phyloP scores from a whole-genome alignment of 495 filamentous ascomycete species.

The Neurospora sublineolata region DNA sequence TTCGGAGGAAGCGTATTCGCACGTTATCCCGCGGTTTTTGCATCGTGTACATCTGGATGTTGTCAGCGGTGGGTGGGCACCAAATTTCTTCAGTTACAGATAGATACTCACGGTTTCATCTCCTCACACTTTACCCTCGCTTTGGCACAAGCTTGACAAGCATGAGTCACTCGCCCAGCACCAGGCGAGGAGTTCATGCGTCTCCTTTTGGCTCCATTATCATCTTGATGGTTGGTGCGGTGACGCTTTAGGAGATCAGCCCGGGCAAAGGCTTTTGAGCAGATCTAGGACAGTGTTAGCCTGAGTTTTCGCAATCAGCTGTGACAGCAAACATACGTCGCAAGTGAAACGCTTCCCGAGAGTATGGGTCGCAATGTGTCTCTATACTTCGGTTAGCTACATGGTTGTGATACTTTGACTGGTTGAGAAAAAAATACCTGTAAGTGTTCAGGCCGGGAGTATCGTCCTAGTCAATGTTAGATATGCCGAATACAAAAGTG shows the following conservation, averaged over 20 bases:
- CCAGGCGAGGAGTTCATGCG: constrained; percentile 32
- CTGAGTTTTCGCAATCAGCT: neutral
- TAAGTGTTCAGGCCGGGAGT: constrained; percentile 45
- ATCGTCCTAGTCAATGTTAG: constrained; percentile 19
- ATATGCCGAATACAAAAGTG: neutral
- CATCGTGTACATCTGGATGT: constrained; percentile 33
- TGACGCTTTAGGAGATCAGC: constrained; percentile 46
- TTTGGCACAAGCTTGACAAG: constrained; percentile 41
- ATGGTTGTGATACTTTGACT: neutral
- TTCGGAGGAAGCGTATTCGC: constrained; percentile 34
- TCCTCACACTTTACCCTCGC: constrained; percentile 47
- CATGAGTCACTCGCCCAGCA: constrained; percentile 43
- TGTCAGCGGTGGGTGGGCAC: neutral
- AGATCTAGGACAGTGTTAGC: constrained; percentile 26
- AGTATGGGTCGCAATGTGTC: constrained; percentile 47
- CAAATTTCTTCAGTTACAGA: neutral
- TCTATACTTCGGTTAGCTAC: constrained; percentile 12
- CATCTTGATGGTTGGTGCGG: constrained; percentile 38
- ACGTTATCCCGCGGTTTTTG: constrained; percentile 32
- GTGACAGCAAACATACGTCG: constrained; percentile 10
- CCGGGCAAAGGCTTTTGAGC: constrained; percentile 43
- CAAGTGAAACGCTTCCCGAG: constrained; percentile 43
- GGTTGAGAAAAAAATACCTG: constrained; percentile 11
- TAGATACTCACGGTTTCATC: constrained; percentile 18
- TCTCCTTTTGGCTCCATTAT: constrained; percentile 32